Base-by-base conservation (phyloP, 108 stramenopile genomes). In the Thalassiosira profunda region DNA sequence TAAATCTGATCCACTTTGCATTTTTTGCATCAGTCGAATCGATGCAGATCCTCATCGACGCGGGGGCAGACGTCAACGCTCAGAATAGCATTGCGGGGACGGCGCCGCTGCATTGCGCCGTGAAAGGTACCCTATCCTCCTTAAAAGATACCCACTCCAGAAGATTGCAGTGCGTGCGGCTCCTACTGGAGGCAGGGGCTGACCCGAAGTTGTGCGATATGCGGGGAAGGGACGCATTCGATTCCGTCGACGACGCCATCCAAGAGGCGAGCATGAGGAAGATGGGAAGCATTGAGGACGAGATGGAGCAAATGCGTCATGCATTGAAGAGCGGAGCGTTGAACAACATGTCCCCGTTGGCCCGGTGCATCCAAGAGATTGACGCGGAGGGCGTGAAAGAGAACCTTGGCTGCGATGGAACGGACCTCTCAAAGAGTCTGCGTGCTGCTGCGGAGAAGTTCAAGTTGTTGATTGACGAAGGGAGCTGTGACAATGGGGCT, bases 191-290 rank as follows among this genome's bases (percentile, higher is more conserved):
- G 28, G 60, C 61, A 11, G 55, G 76, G 70, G 68, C 69, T 24
- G 25, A 59, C 40, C 31, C 30, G 61, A 60, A 47, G 63, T 18
- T 58, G 44, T 66, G 65, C 10, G 82, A 82, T 17, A 43, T 78
- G 56, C 65, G 33, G 24, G 59, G 81, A 12, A 87, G 84, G 53
- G 90, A 92, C 34, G 94, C 88, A 35, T 95, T 95, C 81, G 94
- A 95, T 83, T 82, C 92, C 34, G 51, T 95, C 51, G 95, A 92
- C 63, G 86, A 76, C 14, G 89, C 88, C 28, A 89, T 84, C 20
- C 85, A 88, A 62, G 59, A 84, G 35, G 59, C 89, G 23, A 48
- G 67, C 40, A n/a, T n/a, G n/a, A n/a, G n/a, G n/a, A n/a, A n/a
- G n/a, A n/a, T n/a, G n/a, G 41, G 57, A 24, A 42, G 34, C 20